Evolutionary conservation across 73 alveolate genomes (phyloP).

Genomic region (Stentor coeruleus): DNA sequence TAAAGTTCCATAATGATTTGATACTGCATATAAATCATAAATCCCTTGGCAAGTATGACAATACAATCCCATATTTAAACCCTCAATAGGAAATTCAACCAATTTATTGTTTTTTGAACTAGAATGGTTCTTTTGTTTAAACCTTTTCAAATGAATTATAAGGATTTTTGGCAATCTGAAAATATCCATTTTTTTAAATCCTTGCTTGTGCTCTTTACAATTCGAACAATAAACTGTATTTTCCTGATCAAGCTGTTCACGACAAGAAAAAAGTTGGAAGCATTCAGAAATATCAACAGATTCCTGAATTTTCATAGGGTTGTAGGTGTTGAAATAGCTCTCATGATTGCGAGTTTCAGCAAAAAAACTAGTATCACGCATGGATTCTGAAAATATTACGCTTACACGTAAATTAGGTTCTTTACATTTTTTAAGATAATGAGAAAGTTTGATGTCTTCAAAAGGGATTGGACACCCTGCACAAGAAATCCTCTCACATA

Average conservation of each 20-base stretch:
- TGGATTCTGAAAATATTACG: background rate
- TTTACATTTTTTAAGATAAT: too few species aligned
- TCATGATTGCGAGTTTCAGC: background rate
- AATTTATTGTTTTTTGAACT: conserved; percentile 52
- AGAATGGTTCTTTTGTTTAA: conserved; percentile 45
- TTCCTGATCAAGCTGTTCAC: conserved; percentile 71
- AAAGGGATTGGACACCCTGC: background rate
- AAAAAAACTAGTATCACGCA: background rate
- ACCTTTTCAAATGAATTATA: conserved; percentile 85
- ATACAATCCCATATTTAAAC: conserved; percentile 13
- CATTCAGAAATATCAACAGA: background rate
- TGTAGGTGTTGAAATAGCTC: background rate
- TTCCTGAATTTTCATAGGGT: background rate
- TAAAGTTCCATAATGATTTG: conserved; percentile 73
- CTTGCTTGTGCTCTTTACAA: conserved; percentile 67
- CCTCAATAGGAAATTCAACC: conserved; percentile 70
- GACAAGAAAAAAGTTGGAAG: background rate
- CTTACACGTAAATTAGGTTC: background rate
- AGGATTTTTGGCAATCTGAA: conserved; percentile 86
- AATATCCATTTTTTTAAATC: conserved; percentile 73
- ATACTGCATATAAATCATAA: conserved; percentile 79
- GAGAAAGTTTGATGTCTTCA: background rate
- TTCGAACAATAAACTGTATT: conserved; percentile 80
- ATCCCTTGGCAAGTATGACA: conserved; percentile 36
- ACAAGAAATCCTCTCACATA: background rate